Conservation (phyloP, 2,329 filamentous ascomycete species). For the Nemania sp. region DNA sequence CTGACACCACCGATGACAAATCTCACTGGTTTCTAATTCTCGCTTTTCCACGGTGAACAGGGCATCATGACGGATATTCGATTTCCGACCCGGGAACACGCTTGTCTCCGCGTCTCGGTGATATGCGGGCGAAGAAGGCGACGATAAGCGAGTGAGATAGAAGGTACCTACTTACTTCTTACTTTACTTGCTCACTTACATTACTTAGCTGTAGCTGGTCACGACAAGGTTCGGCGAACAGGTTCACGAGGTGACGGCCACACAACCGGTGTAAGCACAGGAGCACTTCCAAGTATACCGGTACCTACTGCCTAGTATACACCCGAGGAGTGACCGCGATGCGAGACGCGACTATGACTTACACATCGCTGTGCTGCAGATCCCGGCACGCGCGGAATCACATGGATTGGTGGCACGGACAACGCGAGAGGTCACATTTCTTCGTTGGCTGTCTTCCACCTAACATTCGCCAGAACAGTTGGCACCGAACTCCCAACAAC, state of each 20-base stretch:
- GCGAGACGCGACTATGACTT: conserved; percentile 15
- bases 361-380: conserved; percentile 8
- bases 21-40: not conserved
- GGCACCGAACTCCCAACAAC: no score
- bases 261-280: no score
- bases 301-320: no score
- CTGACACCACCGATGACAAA: conserved; percentile 21
- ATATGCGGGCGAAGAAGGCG: no score
- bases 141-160: no score
- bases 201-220: no score
- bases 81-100: not conserved
- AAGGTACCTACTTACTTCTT: no score
- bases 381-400: conserved; percentile 5
- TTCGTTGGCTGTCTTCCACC: not conserved
- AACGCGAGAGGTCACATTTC: not conserved
- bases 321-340: not conserved
- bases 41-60: not conserved
- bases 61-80: not conserved
- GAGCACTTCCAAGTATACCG: no score
- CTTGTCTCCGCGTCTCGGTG: not conserved
- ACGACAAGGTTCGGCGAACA: no score
- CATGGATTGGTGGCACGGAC: conserved; percentile 7
- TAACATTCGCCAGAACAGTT: not conserved
- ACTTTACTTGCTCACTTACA: no score
- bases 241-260: no score